These are phyloP conservation scores for Sporisorium sorghi DNA, from an alignment of 1,284 basidiomycete species.

Conservation along the genomic window DNA sequence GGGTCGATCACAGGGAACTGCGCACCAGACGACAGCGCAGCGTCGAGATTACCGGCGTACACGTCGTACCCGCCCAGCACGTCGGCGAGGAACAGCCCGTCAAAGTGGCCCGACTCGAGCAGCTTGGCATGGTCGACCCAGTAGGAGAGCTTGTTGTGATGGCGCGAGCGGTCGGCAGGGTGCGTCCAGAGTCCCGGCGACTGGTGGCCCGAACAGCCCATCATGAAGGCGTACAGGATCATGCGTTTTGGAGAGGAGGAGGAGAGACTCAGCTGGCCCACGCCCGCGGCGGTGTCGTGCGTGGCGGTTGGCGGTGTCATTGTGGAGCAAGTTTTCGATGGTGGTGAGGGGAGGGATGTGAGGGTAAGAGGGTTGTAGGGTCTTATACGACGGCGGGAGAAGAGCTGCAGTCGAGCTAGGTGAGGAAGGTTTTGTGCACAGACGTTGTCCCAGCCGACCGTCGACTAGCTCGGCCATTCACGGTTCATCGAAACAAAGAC, in stretches of 20 bases:
- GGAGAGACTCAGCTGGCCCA: constrained; percentile 12
- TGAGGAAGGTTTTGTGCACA: neutral
- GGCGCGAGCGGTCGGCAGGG: constrained; percentile 48
- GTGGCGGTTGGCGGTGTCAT: constrained; percentile 29
- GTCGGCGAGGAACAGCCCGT: constrained; percentile 66
- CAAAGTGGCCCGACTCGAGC: constrained; percentile 57
- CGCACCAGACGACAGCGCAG: constrained; percentile 57
- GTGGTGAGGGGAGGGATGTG: neutral
- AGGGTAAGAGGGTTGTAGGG: neutral
- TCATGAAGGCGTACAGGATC: constrained; percentile 58
- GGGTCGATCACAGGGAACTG: constrained; percentile 67
- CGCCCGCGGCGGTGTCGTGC: constrained; percentile 8
- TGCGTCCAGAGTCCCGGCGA: constrained; percentile 60
- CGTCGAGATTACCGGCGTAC: constrained; percentile 55
- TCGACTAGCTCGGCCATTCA: neutral
- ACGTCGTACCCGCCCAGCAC: constrained; percentile 65
- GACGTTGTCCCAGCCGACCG: neutral
- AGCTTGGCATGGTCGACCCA: constrained; percentile 64
- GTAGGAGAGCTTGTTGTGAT: constrained; percentile 62
- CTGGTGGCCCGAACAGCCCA: constrained; percentile 64
- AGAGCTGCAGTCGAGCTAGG: neutral
- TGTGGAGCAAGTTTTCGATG: neutral
- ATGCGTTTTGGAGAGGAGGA: constrained; percentile 18
- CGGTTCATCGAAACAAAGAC: neutral
- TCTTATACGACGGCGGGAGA: neutral